Conservation (phyloP, 176 grass and related monocot species). For the Cymbopogon citratus region DNA sequence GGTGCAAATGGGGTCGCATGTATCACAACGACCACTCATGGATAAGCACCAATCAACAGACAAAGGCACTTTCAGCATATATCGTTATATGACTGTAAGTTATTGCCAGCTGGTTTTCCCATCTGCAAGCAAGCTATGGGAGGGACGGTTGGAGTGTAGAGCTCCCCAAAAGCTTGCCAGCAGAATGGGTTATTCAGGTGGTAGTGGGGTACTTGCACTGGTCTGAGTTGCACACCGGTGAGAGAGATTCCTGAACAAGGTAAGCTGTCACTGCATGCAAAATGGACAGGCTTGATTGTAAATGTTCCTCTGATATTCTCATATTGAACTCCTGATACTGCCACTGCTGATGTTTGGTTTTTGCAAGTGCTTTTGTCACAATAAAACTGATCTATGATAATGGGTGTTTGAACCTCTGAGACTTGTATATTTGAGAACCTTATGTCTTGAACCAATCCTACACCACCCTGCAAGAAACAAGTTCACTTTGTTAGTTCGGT, state of each 20-base stretch:
- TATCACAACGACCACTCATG: slow-evolving; percentile 54
- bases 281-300: slow-evolving; percentile 81
- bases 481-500: slow-evolving; percentile 20
- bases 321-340: slow-evolving; percentile 73
- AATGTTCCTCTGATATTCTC: slow-evolving; percentile 90
- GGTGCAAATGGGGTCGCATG: slow-evolving; percentile 67
- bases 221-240: slow-evolving; percentile 68
- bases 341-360: slow-evolving; percentile 80
- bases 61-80: slow-evolving; percentile 34
- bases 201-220: slow-evolving; percentile 57
- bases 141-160: slow-evolving; percentile 68
- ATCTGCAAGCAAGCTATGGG: slow-evolving; percentile 83
- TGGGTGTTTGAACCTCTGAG: slow-evolving; percentile 80
- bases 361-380: slow-evolving; percentile 63
- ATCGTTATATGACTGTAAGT: slow-evolving; percentile 69
- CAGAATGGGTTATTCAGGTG: slow-evolving; percentile 90
- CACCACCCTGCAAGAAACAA: slow-evolving; percentile 56
- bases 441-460: slow-evolving; percentile 78
- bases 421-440: slow-evolving; percentile 88
- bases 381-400: slow-evolving; percentile 96
- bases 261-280: slow-evolving; percentile 82
- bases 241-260: slow-evolving; percentile 91
- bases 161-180: slow-evolving; percentile 85
- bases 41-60: slow-evolving; percentile 42
- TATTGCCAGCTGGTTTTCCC: slow-evolving; percentile 85